phyloP scores from a whole-genome alignment of 202 grass and related monocot genomes.

The Eragrostis tef region DNA sequence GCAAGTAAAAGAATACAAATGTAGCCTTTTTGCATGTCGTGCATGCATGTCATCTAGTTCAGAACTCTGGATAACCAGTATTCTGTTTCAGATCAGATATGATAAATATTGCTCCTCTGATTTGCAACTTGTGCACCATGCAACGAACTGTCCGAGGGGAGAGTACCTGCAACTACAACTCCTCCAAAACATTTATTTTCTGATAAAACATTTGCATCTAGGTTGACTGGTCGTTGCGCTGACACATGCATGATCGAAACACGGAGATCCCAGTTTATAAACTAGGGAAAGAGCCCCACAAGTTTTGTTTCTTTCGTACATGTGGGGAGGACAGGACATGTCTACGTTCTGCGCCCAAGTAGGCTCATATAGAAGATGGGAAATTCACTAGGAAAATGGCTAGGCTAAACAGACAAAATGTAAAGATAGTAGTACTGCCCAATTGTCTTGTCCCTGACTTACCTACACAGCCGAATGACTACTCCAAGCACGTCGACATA shows the following conservation, averaged over 20 bases:
- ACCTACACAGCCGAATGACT: background rate
- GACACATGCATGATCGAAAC: conserved; percentile 33
- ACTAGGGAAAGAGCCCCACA: background rate
- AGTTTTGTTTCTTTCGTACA: background rate
- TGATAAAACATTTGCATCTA: background rate
- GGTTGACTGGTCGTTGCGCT: conserved; percentile 34
- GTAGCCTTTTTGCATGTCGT: background rate
- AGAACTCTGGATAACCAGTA: background rate
- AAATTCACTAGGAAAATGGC: background rate
- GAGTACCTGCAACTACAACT: conserved; percentile 20
- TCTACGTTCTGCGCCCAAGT: background rate
- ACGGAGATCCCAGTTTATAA: background rate
- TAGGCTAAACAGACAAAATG: background rate
- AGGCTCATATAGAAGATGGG: background rate
- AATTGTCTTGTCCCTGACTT: background rate
- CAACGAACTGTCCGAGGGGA: background rate
- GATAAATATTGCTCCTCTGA: background rate
- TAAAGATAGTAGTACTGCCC: background rate
- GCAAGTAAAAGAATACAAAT: background rate
- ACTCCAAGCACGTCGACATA: conserved; percentile 5
- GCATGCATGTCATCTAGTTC: background rate
- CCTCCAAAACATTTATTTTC: conserved; percentile 7
- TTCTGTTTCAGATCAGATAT: no score
- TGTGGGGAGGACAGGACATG: background rate
- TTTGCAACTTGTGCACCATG: background rate